phyloP scores from a whole-genome alignment of 1,139 yeast species.

The Protomyces macrosporus region DNA sequence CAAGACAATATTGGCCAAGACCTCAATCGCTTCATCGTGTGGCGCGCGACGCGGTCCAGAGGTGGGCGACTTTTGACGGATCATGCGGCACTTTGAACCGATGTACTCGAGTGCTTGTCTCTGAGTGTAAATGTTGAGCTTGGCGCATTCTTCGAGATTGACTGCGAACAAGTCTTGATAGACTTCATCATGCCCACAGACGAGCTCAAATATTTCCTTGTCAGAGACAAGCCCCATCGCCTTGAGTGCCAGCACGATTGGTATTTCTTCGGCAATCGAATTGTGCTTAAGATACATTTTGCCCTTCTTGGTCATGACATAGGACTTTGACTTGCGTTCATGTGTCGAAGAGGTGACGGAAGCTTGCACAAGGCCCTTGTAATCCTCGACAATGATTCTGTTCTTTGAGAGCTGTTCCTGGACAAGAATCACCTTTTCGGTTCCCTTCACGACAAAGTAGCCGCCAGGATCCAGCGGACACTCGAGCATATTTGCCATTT shows the following conservation, averaged over 20 bases:
- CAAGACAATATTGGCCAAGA: slow-evolving; percentile 90
- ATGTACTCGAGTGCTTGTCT: slow-evolving; percentile 88
- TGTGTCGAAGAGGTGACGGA: slow-evolving; percentile 97
- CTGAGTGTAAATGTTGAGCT: slow-evolving; percentile 79
- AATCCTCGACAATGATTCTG: slow-evolving; percentile 95
- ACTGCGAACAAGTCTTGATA: slow-evolving; percentile 90
- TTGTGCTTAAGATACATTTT: slow-evolving; percentile 89
- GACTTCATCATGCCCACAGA: slow-evolving; percentile 80
- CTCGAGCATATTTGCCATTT: slow-evolving; percentile 85
- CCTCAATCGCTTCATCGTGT: slow-evolving; percentile 94
- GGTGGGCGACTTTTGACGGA: slow-evolving; percentile 37
- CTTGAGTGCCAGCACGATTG: slow-evolving; percentile 84
- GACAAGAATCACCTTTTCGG: slow-evolving; percentile 91
- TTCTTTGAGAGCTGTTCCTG: slow-evolving; percentile 96
- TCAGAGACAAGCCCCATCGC: slow-evolving; percentile 96
- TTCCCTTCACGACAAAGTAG: slow-evolving; percentile 93
- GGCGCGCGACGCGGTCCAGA: slow-evolving; percentile 74
- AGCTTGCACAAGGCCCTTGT: slow-evolving; percentile 91
- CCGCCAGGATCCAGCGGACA: slow-evolving; percentile 99
- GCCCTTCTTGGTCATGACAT: slow-evolving; percentile 85
- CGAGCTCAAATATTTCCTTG: slow-evolving; percentile 85
- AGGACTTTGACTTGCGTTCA: slow-evolving; percentile 94
- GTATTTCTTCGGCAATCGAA: slow-evolving; percentile 89
- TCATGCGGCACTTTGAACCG: slow-evolving; percentile 76
- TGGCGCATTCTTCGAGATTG: slow-evolving; percentile 91